Conservation (phyloP, 164 flowering plant genomes). For the Malania oleifera region DNA sequence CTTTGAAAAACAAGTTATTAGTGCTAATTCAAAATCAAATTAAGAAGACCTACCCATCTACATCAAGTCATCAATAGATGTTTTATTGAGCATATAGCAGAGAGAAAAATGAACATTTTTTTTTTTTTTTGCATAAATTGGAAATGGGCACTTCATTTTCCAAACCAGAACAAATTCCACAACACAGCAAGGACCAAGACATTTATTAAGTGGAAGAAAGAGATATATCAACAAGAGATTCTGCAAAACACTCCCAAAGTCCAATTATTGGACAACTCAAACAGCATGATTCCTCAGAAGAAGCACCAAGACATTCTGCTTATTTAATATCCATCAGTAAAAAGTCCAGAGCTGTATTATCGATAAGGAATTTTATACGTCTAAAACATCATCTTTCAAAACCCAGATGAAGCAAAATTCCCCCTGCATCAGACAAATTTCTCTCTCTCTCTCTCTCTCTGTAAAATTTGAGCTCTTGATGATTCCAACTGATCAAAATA, state of each 20-base stretch:
- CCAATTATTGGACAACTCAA: conserved; percentile 11
- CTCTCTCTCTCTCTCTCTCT: no score
- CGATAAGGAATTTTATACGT: not conserved
- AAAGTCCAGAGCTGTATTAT: no score
- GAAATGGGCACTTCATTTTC: not conserved
- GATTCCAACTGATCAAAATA: no score
- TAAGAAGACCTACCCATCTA: not conserved
- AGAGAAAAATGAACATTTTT: no score
- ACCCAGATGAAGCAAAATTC: not conserved
- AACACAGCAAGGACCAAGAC: conserved; percentile 1
- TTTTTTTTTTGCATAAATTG: no score
- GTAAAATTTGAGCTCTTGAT: no score
- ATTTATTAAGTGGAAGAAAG: conserved; percentile 8
- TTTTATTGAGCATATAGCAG: not conserved
- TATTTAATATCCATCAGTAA: conserved; percentile 1
- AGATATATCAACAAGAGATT: conserved; percentile 13
- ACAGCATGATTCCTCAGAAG: conserved; percentile 13
- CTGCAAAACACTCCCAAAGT: conserved; percentile 14
- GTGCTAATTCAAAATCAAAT: not conserved
- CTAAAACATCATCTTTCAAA: not conserved
- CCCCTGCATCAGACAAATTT: no score
- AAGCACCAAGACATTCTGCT: conserved; percentile 7
- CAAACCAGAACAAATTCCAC: conserved; percentile 9
- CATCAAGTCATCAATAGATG: not conserved
- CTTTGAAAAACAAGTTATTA: not conserved